Conservation (phyloP, 2,329 filamentous ascomycete species). For the Cercospora zeae-maydis region DNA sequence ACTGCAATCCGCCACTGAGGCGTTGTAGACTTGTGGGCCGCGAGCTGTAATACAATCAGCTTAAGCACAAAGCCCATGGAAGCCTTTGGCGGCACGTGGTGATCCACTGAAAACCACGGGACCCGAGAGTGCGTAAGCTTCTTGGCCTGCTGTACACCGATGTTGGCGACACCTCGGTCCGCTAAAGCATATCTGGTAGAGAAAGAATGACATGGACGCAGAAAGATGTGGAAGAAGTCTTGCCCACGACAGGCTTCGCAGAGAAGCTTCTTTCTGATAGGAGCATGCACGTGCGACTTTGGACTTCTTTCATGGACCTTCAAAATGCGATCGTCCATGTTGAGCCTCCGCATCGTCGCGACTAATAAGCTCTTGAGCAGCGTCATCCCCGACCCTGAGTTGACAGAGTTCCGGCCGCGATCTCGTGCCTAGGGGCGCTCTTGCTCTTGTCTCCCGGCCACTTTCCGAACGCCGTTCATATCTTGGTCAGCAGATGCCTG, state of each 20-base stretch:
- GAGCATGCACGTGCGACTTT: neutral
- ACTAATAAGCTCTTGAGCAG: neutral
- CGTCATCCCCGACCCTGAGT: neutral
- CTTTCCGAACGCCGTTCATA: neutral
- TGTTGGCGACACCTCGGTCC: neutral
- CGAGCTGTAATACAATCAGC: neutral
- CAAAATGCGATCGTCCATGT: neutral
- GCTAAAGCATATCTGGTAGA: neutral
- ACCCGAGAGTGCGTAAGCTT: neutral
- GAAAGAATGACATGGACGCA: neutral
- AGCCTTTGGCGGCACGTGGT: neutral
- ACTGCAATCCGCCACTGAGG: neutral
- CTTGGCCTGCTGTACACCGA: neutral
- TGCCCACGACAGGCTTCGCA: neutral
- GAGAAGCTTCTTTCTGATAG: neutral
- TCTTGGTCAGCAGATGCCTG: neutral
- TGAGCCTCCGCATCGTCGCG: neutral
- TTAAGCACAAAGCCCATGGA: neutral
- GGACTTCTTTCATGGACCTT: neutral
- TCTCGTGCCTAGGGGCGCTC: neutral
- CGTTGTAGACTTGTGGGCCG: neutral
- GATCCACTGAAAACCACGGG: neutral
- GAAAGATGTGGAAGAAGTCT: neutral
- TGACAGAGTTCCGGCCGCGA: neutral
- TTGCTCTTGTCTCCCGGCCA: neutral